These are phyloP conservation scores for Geranium brycei DNA, from an alignment of 345 rosid genomes.

Conservation along the genomic window DNA sequence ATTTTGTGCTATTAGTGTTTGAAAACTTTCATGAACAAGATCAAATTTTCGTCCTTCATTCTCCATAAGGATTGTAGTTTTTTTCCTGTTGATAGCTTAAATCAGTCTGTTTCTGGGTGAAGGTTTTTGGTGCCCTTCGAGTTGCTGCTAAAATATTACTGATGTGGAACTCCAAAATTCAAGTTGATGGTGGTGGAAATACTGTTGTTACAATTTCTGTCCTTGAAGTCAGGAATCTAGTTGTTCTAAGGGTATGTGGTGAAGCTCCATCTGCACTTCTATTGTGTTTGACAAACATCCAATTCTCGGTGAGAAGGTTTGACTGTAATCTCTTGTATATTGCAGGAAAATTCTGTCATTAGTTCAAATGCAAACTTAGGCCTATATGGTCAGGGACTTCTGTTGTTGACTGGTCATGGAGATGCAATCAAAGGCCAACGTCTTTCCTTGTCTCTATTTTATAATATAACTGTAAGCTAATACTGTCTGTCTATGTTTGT, in stretches of 20 bases:
- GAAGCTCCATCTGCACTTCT: background rate
- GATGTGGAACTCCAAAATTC: slow-evolving; percentile 89
- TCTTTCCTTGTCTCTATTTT: slow-evolving; percentile 83
- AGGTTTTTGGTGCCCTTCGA: slow-evolving; percentile 95
- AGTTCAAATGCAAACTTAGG: slow-evolving; percentile 82
- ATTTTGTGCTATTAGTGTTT: no score
- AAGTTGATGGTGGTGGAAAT: slow-evolving; percentile 90
- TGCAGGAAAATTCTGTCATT: slow-evolving; percentile 72
- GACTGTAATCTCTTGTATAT: slow-evolving; percentile 16
- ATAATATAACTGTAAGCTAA: slow-evolving; percentile 78
- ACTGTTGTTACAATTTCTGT: slow-evolving; percentile 72
- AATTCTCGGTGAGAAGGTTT: slow-evolving; percentile 3
- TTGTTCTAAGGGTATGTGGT: slow-evolving; percentile 73
- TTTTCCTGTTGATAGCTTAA: no score
- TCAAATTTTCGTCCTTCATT: background rate
- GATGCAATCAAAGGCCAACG: slow-evolving; percentile 92
- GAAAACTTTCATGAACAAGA: background rate
- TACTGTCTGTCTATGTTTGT: slow-evolving; percentile 5
- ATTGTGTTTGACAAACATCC: background rate
- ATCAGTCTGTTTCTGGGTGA: slow-evolving; percentile 16
- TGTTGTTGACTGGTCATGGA: slow-evolving; percentile 67
- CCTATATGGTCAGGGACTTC: slow-evolving; percentile 84
- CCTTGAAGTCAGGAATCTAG: slow-evolving; percentile 93
- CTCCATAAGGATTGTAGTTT: no score
- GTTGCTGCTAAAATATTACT: slow-evolving; percentile 84